These are phyloP conservation scores for Eutrema japonicum DNA, from an alignment of 345 rosid genomes.

Conservation along the genomic window DNA sequence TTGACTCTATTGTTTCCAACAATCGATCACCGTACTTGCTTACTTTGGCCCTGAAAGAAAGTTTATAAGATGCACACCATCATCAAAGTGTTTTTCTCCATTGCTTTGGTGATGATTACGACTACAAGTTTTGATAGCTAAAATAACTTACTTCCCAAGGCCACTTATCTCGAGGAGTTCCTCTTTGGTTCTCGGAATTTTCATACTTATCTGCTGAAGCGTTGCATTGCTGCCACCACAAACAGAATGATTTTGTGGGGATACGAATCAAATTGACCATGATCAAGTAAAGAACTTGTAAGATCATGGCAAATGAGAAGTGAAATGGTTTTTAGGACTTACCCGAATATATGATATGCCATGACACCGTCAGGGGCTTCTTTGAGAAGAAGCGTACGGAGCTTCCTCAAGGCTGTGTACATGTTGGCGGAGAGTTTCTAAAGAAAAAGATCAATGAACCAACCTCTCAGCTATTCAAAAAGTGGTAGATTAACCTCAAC, in stretches of 20 bases:
- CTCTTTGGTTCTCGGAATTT: constrained; percentile 83
- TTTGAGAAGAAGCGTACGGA: constrained; percentile 74
- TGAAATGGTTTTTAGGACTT: constrained; percentile 25
- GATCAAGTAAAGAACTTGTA: constrained; percentile 23
- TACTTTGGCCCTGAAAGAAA: constrained; percentile 67
- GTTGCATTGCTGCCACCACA: constrained; percentile 67
- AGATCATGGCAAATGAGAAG: constrained; percentile 17
- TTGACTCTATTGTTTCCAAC: constrained; percentile 80
- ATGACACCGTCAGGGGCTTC: constrained; percentile 85
- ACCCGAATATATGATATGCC: constrained; percentile 97
- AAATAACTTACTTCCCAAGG: constrained; percentile 85
- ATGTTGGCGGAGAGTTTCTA: constrained; percentile 80
- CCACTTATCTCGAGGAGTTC: constrained; percentile 94
- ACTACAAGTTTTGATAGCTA: constrained; percentile 12
- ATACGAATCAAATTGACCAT: neutral
- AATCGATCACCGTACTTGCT: constrained; percentile 76
- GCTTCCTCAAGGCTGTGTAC: constrained; percentile 69
- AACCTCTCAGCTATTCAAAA: constrained; percentile 17
- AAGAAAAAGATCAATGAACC: constrained; percentile 16
- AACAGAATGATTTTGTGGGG: neutral
- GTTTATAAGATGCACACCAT: constrained; percentile 20
- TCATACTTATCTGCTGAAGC: constrained; percentile 72
- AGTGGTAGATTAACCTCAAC: constrained; percentile 15
- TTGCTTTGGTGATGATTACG: constrained; percentile 14
- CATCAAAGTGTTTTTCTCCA: constrained; percentile 7